Base-by-base conservation (phyloP, 768 basidiomycete genomes). In the Tulasnella sp. region DNA sequence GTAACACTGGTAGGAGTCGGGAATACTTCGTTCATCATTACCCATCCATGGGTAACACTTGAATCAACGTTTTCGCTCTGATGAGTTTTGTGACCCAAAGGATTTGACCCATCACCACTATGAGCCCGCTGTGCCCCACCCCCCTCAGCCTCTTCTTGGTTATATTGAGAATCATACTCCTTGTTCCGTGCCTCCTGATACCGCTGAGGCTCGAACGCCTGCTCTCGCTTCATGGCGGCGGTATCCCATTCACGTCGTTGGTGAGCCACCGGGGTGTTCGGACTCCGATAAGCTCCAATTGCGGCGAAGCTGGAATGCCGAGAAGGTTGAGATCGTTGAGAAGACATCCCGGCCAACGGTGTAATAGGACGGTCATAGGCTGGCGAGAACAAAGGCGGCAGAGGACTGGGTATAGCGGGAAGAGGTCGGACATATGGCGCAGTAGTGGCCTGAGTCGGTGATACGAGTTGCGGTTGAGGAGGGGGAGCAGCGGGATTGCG, bases 201-300 rank as follows among this genome's bases (percentile, higher is more conserved):
- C 74, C 82, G 82, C 78, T 88, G 80, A 29, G 82, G 79, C 75
- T 83, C 85, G 67, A 85, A 79, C 19, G 82, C 80, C 52, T 82
- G 82, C 76, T 89, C 88, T 37, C 86, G 84, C 64, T 89, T 87
- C 49, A 83, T 83, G 42, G 84, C 86, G 29, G 86, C 85, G 81
- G 89, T 89, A 87, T 83, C 77, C 86, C 85, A 68, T 67, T 81
- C 79, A 79, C 88, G 88, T n/a, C 80, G 79, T 34, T 81, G 78
- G 77, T 83, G 79, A 71, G 82, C 79, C 49, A 86, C 81, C 17
- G 83, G 82, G 1, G 82, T 78, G 7, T 85, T 78, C 75, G 80
- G 80, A n/a, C 82, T 82, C n/a, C 87, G 86, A 31, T 87, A 86
- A n/a, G 72, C 39, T 29, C 22, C 22, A 45, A 42, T 34, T 40